Percentiles rank a stretch among this genome's conserved stretches.
Evolutionary conservation across 768 basidiomycete species (phyloP).

Genomic region (Rhodotorula babjevae): DNA sequence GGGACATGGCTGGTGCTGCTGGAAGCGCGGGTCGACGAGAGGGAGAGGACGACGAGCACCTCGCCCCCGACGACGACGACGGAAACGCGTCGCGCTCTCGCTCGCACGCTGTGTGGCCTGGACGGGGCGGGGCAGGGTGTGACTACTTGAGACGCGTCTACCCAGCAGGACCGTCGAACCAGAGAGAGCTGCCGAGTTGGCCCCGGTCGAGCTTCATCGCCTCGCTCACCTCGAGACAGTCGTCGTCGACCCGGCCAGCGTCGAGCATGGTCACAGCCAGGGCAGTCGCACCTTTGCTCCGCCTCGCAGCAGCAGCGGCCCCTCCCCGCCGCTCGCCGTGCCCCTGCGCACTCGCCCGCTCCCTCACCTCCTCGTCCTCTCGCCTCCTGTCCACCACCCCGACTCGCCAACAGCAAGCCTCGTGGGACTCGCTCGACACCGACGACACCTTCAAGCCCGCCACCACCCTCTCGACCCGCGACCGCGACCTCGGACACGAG

Average conservation of each 20-base stretch:
- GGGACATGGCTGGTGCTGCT: background rate
- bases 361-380: no score
- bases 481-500: background rate
- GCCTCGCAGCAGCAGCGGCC: no score
- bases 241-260: background rate
- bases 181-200: no score
- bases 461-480: background rate
- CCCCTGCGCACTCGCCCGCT: background rate
- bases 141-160: background rate
- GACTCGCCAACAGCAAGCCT: background rate
- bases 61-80: background rate
- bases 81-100: no score
- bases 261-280: background rate
- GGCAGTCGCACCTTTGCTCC: background rate
- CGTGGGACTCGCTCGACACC: background rate
- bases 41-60: background rate
- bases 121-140: no score
- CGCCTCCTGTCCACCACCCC: background rate
- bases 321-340: background rate
- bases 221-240: no score
- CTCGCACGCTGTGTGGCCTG: no score
- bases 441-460: background rate
- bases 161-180: no score
- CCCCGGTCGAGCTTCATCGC: background rate
- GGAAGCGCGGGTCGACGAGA: no score